Percentiles rank a stretch among this genome's conserved stretches.
Evolutionary conservation across 2,329 filamentous ascomycete genomes (phyloP).

Genomic region (Paraphoma sp.): DNA sequence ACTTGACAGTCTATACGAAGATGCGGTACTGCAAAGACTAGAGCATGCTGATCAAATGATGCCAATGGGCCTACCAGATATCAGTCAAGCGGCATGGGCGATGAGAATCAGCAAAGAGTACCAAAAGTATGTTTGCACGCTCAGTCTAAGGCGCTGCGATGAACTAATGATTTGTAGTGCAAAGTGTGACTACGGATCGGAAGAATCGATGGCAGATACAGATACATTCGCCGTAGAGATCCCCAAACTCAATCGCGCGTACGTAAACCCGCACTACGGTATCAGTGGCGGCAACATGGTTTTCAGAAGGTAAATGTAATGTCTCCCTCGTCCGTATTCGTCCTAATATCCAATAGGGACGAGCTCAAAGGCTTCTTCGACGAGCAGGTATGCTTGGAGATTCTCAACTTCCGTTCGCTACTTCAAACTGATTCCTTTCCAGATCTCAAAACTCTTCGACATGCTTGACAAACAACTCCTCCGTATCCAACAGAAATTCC

Average conservation of each 20-base stretch:
- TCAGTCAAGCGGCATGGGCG: slow-evolving; percentile 42
- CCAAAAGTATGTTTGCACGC: slow-evolving; percentile 20
- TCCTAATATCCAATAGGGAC: slow-evolving; percentile 14
- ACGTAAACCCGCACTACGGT: slow-evolving; percentile 16
- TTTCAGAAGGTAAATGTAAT: slow-evolving; percentile 20
- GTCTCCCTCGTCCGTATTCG: not conserved
- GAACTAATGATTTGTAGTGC: slow-evolving; percentile 29
- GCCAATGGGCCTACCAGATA: slow-evolving; percentile 27
- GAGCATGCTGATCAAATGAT: slow-evolving; percentile 20
- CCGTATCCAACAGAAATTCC: slow-evolving; percentile 31
- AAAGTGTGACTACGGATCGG: slow-evolving; percentile 41
- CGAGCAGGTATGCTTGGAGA: slow-evolving; percentile 9
- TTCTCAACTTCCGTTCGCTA: too few species aligned
- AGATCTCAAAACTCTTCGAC: slow-evolving; percentile 32
- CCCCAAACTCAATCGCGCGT: slow-evolving; percentile 30
- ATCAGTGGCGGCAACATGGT: slow-evolving; percentile 28
- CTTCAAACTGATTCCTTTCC: too few species aligned
- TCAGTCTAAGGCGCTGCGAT: not conserved
- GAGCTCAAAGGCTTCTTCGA: slow-evolving; percentile 28
- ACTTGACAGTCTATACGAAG: slow-evolving; percentile 25
- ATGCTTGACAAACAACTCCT: slow-evolving; percentile 42
- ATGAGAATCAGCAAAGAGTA: slow-evolving; percentile 47
- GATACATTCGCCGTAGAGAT: slow-evolving; percentile 38
- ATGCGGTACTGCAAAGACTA: slow-evolving; percentile 26
- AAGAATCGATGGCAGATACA: slow-evolving; percentile 34